A percentile compares a stretch with the other conserved stretches of the same genome.
phyloP scores from a whole-genome alignment of 345 rosid species.

The Odontarrhena argentea region DNA sequence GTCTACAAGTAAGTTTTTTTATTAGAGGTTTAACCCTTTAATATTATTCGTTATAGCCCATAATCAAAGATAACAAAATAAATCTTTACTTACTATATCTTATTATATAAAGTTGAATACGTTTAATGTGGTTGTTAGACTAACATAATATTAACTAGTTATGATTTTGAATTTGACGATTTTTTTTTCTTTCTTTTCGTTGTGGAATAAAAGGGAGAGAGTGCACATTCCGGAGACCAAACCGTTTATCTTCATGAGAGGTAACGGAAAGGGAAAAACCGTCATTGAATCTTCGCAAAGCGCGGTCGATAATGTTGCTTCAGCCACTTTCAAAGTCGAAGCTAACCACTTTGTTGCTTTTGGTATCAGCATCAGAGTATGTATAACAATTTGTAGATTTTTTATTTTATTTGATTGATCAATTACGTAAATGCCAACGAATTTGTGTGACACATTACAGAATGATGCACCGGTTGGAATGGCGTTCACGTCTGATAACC shows the following conservation, averaged over 20 bases:
- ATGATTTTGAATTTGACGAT: conserved; percentile 2
- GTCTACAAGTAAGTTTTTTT: conserved; percentile 57
- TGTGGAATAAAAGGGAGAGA: conserved; percentile 60
- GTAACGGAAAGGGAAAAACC: conserved; percentile 87
- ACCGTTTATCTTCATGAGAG: conserved; percentile 87
- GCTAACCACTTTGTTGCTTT: conserved; percentile 71
- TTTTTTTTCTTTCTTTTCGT: neutral
- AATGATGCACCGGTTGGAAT: conserved; percentile 87
- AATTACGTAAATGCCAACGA: neutral
- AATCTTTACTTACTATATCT: no score
- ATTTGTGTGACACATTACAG: conserved; percentile 40
- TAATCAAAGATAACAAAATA: no score
- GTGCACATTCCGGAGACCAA: conserved; percentile 67
- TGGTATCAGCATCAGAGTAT: conserved; percentile 84
- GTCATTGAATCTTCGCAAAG: conserved; percentile 61
- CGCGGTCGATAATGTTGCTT: conserved; percentile 58
- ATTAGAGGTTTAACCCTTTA: conserved; percentile 24
- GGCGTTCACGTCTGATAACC: conserved; percentile 93
- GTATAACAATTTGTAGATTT: conserved; percentile 15
- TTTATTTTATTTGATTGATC: neutral
- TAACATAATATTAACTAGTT: neutral
- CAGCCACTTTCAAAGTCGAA: conserved; percentile 74
- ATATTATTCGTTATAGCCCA: neutral
- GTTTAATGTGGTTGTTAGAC: no score
- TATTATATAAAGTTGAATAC: no score